These are phyloP conservation scores for Calonectria naviculata DNA, from an alignment of 2,329 filamentous ascomycete species.

Conservation along the genomic window DNA sequence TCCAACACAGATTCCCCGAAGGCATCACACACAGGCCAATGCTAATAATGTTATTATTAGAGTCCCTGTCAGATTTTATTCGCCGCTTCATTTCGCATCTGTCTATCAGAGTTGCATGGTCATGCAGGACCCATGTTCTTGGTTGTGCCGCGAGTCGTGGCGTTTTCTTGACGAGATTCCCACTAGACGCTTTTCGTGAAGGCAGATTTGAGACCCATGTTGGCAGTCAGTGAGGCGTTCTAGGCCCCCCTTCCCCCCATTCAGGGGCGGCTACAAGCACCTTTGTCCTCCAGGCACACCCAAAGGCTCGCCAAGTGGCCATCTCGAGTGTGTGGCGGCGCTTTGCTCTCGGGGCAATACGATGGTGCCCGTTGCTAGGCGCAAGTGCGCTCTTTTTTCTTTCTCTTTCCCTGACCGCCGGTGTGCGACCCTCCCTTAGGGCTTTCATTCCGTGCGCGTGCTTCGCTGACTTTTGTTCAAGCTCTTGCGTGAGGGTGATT, in stretches of 20 bases:
- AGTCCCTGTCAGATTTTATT: conserved; percentile 14
- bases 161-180: conserved; percentile 10
- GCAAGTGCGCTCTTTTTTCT: conserved; percentile 8
- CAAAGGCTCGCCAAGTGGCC: not conserved
- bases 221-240: not conserved
- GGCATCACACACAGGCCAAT: not conserved
- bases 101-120: conserved; percentile 5
- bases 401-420: not conserved
- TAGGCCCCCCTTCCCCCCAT: not conserved
- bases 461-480: conserved; percentile 6
- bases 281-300: not conserved
- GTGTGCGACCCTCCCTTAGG: conserved; percentile 3
- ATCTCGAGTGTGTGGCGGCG: conserved; percentile 4
- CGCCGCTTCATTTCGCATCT: conserved; percentile 17
- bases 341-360: not conserved
- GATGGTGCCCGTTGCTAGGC: not conserved
- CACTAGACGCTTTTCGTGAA: conserved; percentile 12
- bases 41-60: conserved; percentile 21
- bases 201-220: conserved; percentile 3
- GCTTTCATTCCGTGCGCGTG: not conserved
- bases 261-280: conserved; percentile 12
- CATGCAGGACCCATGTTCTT: conserved; percentile 4
- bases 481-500: conserved; percentile 27
- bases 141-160: not conserved
- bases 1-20: not conserved